A percentile compares a stretch with the other conserved stretches of the same genome.
Evolutionary conservation across 2,329 filamentous ascomycete genomes (phyloP).

Genomic region (Ilyonectria destructans): DNA sequence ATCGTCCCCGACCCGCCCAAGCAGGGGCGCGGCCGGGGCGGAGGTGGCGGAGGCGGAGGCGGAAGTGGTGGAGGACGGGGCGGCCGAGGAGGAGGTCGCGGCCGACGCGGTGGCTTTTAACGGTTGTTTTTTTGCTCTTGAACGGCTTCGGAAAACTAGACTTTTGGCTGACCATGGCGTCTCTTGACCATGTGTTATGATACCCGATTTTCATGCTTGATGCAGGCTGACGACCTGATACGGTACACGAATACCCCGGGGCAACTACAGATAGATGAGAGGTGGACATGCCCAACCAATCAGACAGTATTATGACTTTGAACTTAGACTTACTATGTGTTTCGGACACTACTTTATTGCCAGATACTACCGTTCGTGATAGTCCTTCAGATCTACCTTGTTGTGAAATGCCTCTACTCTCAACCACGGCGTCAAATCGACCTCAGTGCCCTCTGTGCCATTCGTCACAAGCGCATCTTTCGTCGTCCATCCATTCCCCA

Average conservation of each 20-base stretch:
- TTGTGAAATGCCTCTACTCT: conserved; percentile 12
- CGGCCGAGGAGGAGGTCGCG: conserved; percentile 6
- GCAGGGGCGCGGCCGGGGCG: conserved; percentile 36
- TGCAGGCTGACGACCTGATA: conserved; percentile 2
- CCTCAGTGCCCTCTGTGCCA: background rate
- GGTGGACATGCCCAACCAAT: background rate
- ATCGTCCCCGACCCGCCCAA: conserved; percentile 62
- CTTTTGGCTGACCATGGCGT: conserved; percentile 1
- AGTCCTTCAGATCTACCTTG: conserved; percentile 18
- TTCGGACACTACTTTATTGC: background rate
- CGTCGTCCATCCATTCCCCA: conserved; percentile 20
- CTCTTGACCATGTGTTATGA: background rate
- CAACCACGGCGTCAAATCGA: conserved; percentile 23
- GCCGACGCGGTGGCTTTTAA: background rate
- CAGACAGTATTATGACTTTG: conserved; percentile 1
- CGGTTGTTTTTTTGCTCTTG: background rate
- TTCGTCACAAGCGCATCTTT: conserved; percentile 16
- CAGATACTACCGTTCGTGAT: conserved; percentile 18
- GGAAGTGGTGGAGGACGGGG: conserved; percentile 22
- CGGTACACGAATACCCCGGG: background rate
- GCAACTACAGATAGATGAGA: conserved; percentile 2
- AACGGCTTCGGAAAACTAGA: background rate
- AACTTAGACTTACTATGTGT: background rate
- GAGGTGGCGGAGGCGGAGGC: conserved; percentile 48
- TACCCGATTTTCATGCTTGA: conserved; percentile 1